These are phyloP conservation scores for Singerocomus rubriflavus DNA, from an alignment of 1,284 basidiomycete genomes.

Conservation along the genomic window DNA sequence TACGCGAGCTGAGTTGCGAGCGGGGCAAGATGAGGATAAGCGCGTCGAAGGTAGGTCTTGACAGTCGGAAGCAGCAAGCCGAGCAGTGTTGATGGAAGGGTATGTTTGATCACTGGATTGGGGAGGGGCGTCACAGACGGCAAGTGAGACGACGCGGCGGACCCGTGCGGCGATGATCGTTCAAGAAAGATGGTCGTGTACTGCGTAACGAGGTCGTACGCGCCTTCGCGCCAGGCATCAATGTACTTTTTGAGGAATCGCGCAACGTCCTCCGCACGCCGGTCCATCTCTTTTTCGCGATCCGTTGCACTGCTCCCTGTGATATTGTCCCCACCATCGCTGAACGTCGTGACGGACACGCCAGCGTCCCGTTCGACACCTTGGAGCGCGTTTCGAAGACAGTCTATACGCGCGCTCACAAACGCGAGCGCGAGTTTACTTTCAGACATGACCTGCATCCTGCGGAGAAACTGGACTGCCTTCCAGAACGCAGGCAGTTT, in stretches of 20 bases:
- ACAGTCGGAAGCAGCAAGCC: conserved; percentile 63
- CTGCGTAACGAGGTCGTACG: conserved; percentile 89
- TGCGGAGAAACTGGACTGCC: conserved; percentile 79
- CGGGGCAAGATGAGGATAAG: conserved; percentile 64
- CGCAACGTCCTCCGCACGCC: conserved; percentile 67
- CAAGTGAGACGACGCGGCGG: conserved; percentile 22
- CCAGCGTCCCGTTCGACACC: conserved; percentile 42
- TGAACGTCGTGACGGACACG: conserved; percentile 20
- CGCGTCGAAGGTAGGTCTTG: conserved; percentile 47
- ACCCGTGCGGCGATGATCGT: conserved; percentile 34
- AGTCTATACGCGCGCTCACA: conserved; percentile 57
- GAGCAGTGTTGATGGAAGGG: conserved; percentile 43
- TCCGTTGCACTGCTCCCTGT: conserved; percentile 23
- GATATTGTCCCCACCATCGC: conserved; percentile 11
- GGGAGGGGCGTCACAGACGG: conserved; percentile 16
- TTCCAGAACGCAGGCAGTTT: conserved; percentile 91
- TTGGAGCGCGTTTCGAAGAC: conserved; percentile 46
- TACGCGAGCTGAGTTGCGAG: conserved; percentile 91
- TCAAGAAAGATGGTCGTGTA: conserved; percentile 89
- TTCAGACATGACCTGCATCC: conserved; percentile 66
- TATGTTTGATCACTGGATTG: conserved; percentile 26
- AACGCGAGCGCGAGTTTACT: conserved; percentile 67
- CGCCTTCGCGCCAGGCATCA: conserved; percentile 88
- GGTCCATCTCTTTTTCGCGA: conserved; percentile 38
- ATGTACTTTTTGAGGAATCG: conserved; percentile 84